Evolutionary conservation across 78 protist species (phyloP).

Genomic region (Blattamonas nauphoetae): DNA sequence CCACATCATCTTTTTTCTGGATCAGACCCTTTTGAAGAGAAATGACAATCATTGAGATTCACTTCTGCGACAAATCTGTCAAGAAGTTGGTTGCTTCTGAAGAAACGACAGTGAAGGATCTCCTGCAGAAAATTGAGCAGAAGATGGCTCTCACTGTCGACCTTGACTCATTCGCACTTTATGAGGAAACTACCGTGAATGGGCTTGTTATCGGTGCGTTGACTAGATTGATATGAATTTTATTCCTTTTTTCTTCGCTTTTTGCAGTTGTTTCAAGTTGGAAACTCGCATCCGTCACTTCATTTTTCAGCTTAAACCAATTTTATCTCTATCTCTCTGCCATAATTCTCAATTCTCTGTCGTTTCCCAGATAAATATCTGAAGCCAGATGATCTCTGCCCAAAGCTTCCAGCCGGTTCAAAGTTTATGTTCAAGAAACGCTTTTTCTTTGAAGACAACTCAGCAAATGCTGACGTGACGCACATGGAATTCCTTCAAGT

Average conservation of each 20-base stretch:
- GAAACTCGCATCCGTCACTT: too few relatives aligned
- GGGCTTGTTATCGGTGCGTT: too few relatives aligned
- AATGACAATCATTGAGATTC: neutral
- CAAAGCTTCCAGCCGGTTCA: neutral
- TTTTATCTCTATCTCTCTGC: too few relatives aligned
- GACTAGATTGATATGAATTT: too few relatives aligned
- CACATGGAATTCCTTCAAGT: neutral
- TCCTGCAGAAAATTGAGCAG: neutral
- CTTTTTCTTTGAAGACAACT: neutral
- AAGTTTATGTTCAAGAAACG: neutral
- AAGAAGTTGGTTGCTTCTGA: neutral
- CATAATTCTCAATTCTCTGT: too few relatives aligned
- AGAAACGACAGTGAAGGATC: neutral
- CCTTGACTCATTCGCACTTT: neutral
- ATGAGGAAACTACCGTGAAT: too few relatives aligned
- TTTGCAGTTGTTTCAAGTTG: too few relatives aligned
- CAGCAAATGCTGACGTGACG: neutral
- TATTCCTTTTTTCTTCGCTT: too few relatives aligned
- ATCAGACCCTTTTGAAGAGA: neutral
- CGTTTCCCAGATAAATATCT: neutral
- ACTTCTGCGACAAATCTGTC: neutral
- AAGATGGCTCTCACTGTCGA: neutral
- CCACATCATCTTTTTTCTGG: too few relatives aligned
- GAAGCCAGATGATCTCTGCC: neutral
- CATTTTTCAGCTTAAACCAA: too few relatives aligned